Evolutionary conservation across 176 grass and related monocot species (phyloP).

Genomic region (Lolium perenne): DNA sequence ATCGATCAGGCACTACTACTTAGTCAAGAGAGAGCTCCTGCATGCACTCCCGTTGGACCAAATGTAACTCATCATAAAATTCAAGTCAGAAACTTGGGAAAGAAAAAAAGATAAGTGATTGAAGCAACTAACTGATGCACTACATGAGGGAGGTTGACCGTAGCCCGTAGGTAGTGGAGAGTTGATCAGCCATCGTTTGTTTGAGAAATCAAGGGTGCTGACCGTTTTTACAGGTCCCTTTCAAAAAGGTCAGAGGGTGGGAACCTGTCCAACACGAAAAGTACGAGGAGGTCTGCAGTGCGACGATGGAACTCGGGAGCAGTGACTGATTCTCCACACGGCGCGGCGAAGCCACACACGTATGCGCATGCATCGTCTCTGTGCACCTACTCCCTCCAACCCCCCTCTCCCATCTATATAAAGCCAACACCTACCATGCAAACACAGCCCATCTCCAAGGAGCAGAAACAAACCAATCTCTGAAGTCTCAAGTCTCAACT

Average conservation of each 20-base stretch:
- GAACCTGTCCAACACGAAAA: slow-evolving; percentile 35
- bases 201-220: slow-evolving; percentile 29
- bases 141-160: not conserved
- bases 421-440: not conserved
- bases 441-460: not conserved
- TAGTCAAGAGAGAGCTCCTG: slow-evolving; percentile 19
- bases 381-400: not conserved
- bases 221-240: not conserved
- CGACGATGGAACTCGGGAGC: slow-evolving; percentile 12
- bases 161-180: not conserved
- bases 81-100: not conserved
- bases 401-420: slow-evolving; percentile 23
- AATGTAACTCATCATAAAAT: not conserved
- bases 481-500: not conserved
- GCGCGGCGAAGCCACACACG: not conserved
- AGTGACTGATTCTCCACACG: slow-evolving; percentile 48
- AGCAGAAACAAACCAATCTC: not conserved
- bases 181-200: not conserved
- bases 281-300: not conserved
- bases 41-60: not conserved
- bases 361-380: not conserved
- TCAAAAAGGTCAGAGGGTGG: slow-evolving; percentile 26
- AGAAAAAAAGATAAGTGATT: too few species aligned
- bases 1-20: not conserved
- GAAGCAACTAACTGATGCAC: not conserved